Evolutionary conservation across 495 filamentous ascomycete genomes (phyloP).

Genomic region (Niebla homalea): DNA sequence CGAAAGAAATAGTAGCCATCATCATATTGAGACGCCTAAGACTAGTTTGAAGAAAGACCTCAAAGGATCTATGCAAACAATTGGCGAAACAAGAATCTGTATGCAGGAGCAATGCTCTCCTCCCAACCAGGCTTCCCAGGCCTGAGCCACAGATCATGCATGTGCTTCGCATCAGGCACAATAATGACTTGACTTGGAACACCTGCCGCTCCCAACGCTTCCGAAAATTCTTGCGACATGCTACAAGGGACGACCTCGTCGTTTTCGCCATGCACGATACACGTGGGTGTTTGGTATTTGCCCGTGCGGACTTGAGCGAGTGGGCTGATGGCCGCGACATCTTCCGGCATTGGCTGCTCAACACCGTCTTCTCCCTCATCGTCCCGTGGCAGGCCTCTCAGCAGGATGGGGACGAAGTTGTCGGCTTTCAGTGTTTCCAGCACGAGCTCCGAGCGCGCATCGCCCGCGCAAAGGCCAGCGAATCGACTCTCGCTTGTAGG

Average conservation of each 20-base stretch:
- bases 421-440: slow-evolving; percentile 24
- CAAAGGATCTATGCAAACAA: too few species aligned
- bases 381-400: slow-evolving; percentile 19
- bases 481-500: neutral
- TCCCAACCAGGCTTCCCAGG: too few species aligned
- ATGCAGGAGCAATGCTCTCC: too few species aligned
- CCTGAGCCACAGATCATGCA: too few species aligned
- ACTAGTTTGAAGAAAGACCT: too few species aligned
- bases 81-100: too few species aligned
- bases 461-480: slow-evolving; percentile 9
- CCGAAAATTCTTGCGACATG: neutral
- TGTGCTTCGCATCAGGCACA: too few species aligned
- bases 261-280: slow-evolving; percentile 29
- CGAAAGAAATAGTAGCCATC: too few species aligned
- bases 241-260: slow-evolving; percentile 27
- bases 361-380: neutral
- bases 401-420: slow-evolving; percentile 20
- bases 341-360: slow-evolving; percentile 9
- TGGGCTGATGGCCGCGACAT: slow-evolving; percentile 18
- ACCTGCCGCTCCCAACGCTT: neutral
- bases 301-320: slow-evolving; percentile 21
- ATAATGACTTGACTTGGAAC: neutral
- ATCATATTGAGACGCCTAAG: too few species aligned
- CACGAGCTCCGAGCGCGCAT: slow-evolving; percentile 22
- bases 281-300: slow-evolving; percentile 28